A percentile compares a stretch with the other conserved stretches of the same genome.
Conservation (phyloP, 2,329 filamentous ascomycete species). For the Sporothrix inflata region DNA sequence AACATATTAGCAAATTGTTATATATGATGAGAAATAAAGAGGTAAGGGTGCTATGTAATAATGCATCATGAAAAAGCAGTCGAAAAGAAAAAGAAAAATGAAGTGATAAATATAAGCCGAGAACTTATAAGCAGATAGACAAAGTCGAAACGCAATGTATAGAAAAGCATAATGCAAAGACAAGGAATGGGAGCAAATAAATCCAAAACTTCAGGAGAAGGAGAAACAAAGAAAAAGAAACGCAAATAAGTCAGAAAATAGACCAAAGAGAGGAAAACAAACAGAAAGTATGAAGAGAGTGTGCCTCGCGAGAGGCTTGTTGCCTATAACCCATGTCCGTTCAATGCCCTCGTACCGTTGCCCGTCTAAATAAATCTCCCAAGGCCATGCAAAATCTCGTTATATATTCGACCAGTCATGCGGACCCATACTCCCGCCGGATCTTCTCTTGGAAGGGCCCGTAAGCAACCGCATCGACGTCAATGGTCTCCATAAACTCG, state of each 20-base stretch:
- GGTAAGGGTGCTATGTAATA: too few relatives aligned
- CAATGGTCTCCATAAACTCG: constrained; percentile 30
- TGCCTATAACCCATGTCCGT: neutral
- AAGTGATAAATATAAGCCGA: neutral
- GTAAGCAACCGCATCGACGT: constrained; percentile 23
- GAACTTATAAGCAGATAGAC: too few relatives aligned
- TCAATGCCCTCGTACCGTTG: neutral
- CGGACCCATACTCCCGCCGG: constrained; percentile 26
- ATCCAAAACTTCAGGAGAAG: neutral
- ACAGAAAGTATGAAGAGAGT: neutral
- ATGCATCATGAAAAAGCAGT: too few relatives aligned
- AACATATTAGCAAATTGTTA: neutral
- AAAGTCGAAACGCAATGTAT: too few relatives aligned
- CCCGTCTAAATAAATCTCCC: neutral
- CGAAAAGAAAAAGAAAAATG: neutral
- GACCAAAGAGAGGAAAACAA: neutral
- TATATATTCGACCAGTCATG: neutral
- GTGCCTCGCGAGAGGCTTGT: constrained; percentile 8
- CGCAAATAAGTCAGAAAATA: neutral
- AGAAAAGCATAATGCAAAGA: too few relatives aligned
- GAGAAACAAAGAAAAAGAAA: neutral
- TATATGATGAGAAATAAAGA: neutral
- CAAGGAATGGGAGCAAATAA: neutral
- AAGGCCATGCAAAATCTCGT: neutral
- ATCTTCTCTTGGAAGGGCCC: constrained; percentile 33